Evolutionary conservation across 352 stramenopile genomes (phyloP).

Genomic region (Nothophytophthora sp.): DNA sequence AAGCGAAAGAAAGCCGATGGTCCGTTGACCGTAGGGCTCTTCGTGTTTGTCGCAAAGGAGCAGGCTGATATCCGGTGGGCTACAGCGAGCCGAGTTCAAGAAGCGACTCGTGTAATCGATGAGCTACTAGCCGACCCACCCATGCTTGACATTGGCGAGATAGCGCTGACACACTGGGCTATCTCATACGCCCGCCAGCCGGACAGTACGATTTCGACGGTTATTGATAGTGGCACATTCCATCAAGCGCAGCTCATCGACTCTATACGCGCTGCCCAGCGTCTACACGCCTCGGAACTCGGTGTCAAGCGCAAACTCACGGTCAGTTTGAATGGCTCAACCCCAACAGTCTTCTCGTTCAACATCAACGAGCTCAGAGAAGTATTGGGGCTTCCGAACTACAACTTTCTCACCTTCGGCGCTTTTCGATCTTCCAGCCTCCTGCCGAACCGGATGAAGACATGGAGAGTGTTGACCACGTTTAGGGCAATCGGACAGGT

Average conservation of each 20-base stretch:
- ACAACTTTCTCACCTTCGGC: slow-evolving; percentile 5
- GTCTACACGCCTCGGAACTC: background rate
- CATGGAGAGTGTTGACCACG: slow-evolving; percentile 12
- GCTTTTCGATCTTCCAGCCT: slow-evolving; percentile 4
- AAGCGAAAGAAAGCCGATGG: too few relatives aligned
- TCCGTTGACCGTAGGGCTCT: background rate
- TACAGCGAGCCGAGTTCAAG: background rate
- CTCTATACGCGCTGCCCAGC: background rate
- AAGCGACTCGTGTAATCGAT: slow-evolving; percentile 5
- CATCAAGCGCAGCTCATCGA: slow-evolving; percentile 6
- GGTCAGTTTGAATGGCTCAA: slow-evolving; percentile 4
- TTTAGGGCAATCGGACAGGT: slow-evolving; percentile 5
- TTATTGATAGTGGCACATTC: background rate
- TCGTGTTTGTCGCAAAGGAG: background rate
- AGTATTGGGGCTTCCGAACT: background rate
- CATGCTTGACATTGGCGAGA: slow-evolving; percentile 8
- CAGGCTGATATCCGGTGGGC: slow-evolving; percentile 1
- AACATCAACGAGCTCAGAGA: slow-evolving; percentile 9
- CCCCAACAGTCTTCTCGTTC: slow-evolving; percentile 4
- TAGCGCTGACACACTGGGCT: slow-evolving; percentile 9
- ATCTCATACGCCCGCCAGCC: slow-evolving; percentile 9
- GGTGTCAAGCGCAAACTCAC: background rate
- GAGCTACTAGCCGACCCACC: background rate
- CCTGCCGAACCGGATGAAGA: slow-evolving; percentile 3
- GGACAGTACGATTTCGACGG: background rate